These are phyloP conservation scores for Herpetomonas muscarum DNA, from an alignment of 208 protist species.

Conservation along the genomic window DNA sequence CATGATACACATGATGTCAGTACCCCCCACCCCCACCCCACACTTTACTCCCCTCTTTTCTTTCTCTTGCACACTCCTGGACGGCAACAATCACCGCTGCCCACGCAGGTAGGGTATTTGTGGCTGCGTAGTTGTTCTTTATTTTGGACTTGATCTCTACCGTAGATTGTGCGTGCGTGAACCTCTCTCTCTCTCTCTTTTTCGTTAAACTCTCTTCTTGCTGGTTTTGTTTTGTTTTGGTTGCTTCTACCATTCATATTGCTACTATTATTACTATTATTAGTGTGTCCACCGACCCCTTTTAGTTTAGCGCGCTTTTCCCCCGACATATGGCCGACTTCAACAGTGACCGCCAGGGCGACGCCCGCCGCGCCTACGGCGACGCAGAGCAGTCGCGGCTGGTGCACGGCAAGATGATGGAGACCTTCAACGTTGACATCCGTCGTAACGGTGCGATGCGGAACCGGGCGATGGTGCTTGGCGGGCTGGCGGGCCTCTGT, in stretches of 20 bases:
- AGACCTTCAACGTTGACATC: slow-evolving; percentile 84
- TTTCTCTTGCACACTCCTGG: neutral
- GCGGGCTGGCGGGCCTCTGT: slow-evolving; percentile 47
- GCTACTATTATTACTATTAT: neutral
- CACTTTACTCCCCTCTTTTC: neutral
- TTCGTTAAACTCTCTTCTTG: neutral
- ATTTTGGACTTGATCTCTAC: neutral
- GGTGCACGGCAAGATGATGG: slow-evolving; percentile 63
- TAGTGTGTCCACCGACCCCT: too few species aligned
- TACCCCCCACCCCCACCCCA: neutral
- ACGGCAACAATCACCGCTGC: neutral
- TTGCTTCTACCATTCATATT: slow-evolving; percentile 5
- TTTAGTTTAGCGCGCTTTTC: too few species aligned
- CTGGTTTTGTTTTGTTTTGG: slow-evolving; percentile 5
- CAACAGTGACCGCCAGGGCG: slow-evolving; percentile 29
- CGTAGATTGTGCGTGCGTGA: slow-evolving; percentile 7
- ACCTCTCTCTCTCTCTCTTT: neutral
- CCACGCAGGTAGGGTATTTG: neutral
- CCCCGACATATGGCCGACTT: slow-evolving; percentile 22
- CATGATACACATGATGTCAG: too few species aligned
- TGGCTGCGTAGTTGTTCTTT: neutral
- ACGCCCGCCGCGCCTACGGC: slow-evolving; percentile 64
- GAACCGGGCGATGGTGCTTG: slow-evolving; percentile 66
- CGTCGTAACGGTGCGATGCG: slow-evolving; percentile 77
- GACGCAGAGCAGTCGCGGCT: slow-evolving; percentile 56